Percentiles rank a stretch among this genome's conserved stretches.
Conservation (phyloP, 2,329 filamentous ascomycete genomes). For the Hymenoscyphus albidus region DNA sequence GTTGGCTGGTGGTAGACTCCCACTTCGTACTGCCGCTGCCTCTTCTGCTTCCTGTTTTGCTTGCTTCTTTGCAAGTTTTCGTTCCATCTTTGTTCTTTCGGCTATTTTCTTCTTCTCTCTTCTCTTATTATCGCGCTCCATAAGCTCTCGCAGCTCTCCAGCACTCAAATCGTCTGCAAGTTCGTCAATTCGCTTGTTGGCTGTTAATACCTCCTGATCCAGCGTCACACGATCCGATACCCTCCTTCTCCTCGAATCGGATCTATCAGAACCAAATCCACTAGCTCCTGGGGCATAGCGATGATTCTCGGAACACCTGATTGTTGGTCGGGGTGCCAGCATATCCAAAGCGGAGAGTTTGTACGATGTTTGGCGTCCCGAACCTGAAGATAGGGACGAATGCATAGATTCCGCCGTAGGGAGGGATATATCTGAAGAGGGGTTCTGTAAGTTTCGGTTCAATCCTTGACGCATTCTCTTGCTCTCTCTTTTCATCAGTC, state of each 20-base stretch:
- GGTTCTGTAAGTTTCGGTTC: slow-evolving; percentile 55
- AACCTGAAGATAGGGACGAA: slow-evolving; percentile 71
- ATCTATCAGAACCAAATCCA: slow-evolving; percentile 40
- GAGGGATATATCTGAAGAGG: slow-evolving; percentile 62
- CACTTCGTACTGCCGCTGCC: slow-evolving; percentile 49
- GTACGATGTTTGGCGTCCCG: slow-evolving; percentile 68
- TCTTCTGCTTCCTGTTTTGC: slow-evolving; percentile 62
- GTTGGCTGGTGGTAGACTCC: slow-evolving; percentile 51
- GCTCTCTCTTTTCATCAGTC: slow-evolving; percentile 59
- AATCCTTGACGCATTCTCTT: slow-evolving; percentile 59
- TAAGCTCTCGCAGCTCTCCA: slow-evolving; percentile 76
- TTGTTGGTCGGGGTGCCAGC: slow-evolving; percentile 79
- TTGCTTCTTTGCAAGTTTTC: slow-evolving; percentile 60
- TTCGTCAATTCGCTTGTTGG: slow-evolving; percentile 61
- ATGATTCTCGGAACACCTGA: slow-evolving; percentile 68
- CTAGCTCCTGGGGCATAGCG: slow-evolving; percentile 48
- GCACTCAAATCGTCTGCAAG: slow-evolving; percentile 84
- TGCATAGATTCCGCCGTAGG: slow-evolving; percentile 70
- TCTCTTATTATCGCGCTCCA: slow-evolving; percentile 83
- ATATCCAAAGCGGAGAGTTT: slow-evolving; percentile 75
- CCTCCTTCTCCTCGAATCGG: slow-evolving; percentile 48
- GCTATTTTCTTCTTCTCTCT: slow-evolving; percentile 68
- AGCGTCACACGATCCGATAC: slow-evolving; percentile 50
- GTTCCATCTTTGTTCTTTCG: slow-evolving; percentile 64
- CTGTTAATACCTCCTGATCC: slow-evolving; percentile 56